Evolutionary conservation across 2,329 filamentous ascomycete genomes (phyloP), one percentile per base, ranked within the genome.

Genomic region (Helotiales sp.): DNA sequence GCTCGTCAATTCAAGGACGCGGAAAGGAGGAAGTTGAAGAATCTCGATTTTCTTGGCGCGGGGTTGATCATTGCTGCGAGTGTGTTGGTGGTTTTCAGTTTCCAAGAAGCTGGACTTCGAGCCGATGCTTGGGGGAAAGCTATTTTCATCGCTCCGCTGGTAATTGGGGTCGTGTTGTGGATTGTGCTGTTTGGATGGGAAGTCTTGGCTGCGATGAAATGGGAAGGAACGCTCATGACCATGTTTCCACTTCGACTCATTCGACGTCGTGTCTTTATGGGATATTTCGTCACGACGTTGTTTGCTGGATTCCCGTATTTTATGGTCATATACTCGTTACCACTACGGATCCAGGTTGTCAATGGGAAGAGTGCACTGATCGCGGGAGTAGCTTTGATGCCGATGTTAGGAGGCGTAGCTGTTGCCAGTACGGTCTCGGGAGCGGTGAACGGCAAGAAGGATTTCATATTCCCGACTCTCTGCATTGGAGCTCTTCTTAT

Each of bases 341-440:
- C 84, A 0, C 81, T 87, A 62, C 74, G 82, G 6, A 83, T 85
- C 50, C 83, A 87, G 59, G 80, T 86, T 34, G 78, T 85, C 52
- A 81, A 85, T 60, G 73, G 73, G 5, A 76, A 84, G 49, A 76
- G 71, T 30, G 76, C 81, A 0, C 73, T 86, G 24, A 76, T 77
- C 65, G 81, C 83, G 0, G 83, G 84, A 4, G 68, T 86, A 3
- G 79, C 84, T 44, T 74, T 86, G 5, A 72, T 87, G 13, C 84
- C 84, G 0, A 76, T 87, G 72, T 76, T 86, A 0, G 80, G 79
- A 1, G 72, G 80, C 2, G 83, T 81, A 33, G 81, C 84, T 0
- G 65, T 83, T 3, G 83, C 81, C 0, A 84, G 81, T 2, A 82
- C 84, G 40, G 63, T 81, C 0, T 81, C 80, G 0, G 83, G 83